Base-by-base conservation (phyloP, 768 basidiomycete genomes). In the Amanita inopinata region DNA sequence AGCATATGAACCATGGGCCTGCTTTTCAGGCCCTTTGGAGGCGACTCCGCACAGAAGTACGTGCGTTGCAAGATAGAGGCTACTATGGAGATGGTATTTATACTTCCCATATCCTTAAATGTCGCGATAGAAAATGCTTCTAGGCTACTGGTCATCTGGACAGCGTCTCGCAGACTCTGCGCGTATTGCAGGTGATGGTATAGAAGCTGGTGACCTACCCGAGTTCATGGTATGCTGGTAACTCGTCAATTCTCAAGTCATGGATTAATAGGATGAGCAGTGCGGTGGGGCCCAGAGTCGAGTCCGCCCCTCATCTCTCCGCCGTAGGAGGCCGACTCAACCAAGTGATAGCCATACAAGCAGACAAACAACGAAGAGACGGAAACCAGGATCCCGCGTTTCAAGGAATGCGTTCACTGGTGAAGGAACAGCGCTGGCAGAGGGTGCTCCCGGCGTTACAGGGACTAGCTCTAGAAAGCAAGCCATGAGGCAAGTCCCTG, bases 61-160 rank as follows among this genome's bases (percentile, higher is more conserved):
- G 74, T 23, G 68, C 68, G 18, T 66, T 90, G n/a, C 86, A 88
- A 55, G 64, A 63, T 38, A 74, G 66, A 57, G 86, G 82, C 19
- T 90, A 91, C 54, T 88, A 80, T 40, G 88, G 88, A 1, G 88
- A 91, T 57, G 88, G 86, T 82, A 46, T 27, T 56, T 38, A 33
- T 27, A 31, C 31, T 31, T 19, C 4, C 4, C 8, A 11, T 19
- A 11, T n/a, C n/a, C 42, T 10, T 2, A 11, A 18, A 24, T n/a
- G n/a, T 10, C 17, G 3, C 37, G 33, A 11, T 15, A 15, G 35
- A 14, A 49, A 44, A 38, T 22, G 18, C 28, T 28, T 33, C 25
- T 48, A 89, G 85, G 86, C 6, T 85, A 80, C 53, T 90, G 85
- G 84, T 89, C 86, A 11, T 76, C 80, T 32, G 87, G 88, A 1